These are phyloP conservation scores for Chaetomium fimeti DNA, from an alignment of 495 filamentous ascomycete genomes.

Conservation along the genomic window DNA sequence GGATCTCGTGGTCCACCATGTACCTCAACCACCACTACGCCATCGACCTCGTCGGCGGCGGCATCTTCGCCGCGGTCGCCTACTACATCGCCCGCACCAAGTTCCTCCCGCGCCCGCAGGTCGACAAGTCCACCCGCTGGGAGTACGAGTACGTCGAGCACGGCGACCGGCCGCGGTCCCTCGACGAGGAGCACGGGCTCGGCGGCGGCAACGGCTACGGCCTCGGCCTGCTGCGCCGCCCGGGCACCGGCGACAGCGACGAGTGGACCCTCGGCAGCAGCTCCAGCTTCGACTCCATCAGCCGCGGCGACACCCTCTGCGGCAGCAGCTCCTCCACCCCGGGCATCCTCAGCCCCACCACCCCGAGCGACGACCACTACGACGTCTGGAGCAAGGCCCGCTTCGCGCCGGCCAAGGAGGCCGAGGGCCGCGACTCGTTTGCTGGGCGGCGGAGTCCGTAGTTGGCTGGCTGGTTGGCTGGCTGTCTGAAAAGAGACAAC, in stretches of 20 bases:
- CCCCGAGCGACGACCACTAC: slow-evolving; percentile 35
- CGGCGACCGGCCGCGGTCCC: slow-evolving; percentile 51
- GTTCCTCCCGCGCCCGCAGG: slow-evolving; percentile 77
- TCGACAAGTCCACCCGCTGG: slow-evolving; percentile 84
- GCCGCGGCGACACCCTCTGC: slow-evolving; percentile 37
- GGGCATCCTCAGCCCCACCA: slow-evolving; percentile 45
- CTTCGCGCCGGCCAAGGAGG: slow-evolving; percentile 16
- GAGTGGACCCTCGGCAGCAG: slow-evolving; percentile 50
- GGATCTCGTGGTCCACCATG: slow-evolving; percentile 99
- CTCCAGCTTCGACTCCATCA: slow-evolving; percentile 40
- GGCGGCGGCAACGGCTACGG: slow-evolving; percentile 39
- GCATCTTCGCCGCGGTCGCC: slow-evolving; percentile 69
- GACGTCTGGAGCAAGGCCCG: slow-evolving; percentile 37
- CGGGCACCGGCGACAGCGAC: slow-evolving; percentile 36
- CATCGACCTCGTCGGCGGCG: slow-evolving; percentile 84
- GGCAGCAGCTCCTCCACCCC: slow-evolving; percentile 40
- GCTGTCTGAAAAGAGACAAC: not conserved
- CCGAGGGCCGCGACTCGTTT: slow-evolving; percentile 12
- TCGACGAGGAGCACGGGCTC: slow-evolving; percentile 44
- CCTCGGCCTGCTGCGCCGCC: slow-evolving; percentile 35
- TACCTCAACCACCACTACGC: slow-evolving; percentile 96
- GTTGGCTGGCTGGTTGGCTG: not conserved
- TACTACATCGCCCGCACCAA: slow-evolving; percentile 78
- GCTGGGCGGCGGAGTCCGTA: slow-evolving; percentile 2
- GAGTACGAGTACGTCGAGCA: slow-evolving; percentile 91